Evolutionary conservation across 2,329 filamentous ascomycete species (phyloP), one percentile per base, ranked within the genome.

Genomic region (Fusarium chuoi): DNA sequence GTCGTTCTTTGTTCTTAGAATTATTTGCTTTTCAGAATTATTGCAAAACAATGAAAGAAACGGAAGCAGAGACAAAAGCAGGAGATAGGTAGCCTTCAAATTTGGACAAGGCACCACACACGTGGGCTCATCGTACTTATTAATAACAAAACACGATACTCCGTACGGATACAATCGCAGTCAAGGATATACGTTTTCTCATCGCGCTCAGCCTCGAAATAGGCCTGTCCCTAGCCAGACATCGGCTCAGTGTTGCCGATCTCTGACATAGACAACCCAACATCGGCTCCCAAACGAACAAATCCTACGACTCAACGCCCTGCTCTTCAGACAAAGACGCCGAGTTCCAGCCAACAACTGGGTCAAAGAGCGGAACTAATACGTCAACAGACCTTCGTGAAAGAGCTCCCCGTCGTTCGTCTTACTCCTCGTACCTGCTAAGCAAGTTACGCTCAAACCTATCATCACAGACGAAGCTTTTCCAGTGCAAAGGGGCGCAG

Each of bases 221-320:
- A 41, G 66, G 45, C 65, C 56, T 69, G 35, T 46, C 58, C 65
- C 42, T 52, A 65, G 35, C 58, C 41, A 65, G 42, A 51, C 45
- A 45, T 52, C 67, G 67, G 67, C 66, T 70, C 46, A n/a, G 24
- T 44, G 46, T 46, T 70, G 67, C 67, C 67, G 66, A 65, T 70
- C 52, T 44, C 65, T 42, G 55, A 39, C 63, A 68, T 35, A 48
- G 35, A 44, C 30, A 28, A 44, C 45, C 45, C 52, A 69, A 44
- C n/a, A 35, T 33, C 36, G 51, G 33, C 52, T 42, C 51, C 38
- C 51, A 57, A 26, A 63, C 18, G 35, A 41, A 28, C 56, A 55
- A 36, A 45, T 42, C 28, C 59, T 62, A 45, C 48, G 36, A 68
- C 48, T 62, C 41, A 46, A 46, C 30, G 51, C 66, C 65, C 49